Conservation (phyloP, 345 rosid genomes). For the Pugionium cornutum region DNA sequence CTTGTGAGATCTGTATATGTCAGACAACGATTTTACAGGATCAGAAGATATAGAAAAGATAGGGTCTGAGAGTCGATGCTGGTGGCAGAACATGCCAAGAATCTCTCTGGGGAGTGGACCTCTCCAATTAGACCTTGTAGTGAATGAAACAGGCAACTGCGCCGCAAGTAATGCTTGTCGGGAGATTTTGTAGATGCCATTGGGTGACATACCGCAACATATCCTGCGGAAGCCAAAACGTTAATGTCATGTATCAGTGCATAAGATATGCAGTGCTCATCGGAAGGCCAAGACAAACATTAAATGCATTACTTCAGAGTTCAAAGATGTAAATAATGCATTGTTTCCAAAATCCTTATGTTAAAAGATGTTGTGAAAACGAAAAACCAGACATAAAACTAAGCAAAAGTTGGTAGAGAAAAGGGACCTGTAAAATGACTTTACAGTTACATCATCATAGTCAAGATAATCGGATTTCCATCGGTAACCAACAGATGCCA, state of each 20-base stretch:
- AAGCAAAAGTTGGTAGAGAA: slow-evolving; percentile 12
- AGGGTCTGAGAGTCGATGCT: slow-evolving; percentile 80
- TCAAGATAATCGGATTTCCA: slow-evolving; percentile 73
- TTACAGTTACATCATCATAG: slow-evolving; percentile 60
- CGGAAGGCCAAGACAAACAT: slow-evolving; percentile 6
- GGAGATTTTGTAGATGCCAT: slow-evolving; percentile 79
- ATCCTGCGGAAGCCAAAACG: slow-evolving; percentile 49
- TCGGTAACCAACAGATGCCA: slow-evolving; percentile 84
- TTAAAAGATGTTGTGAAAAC: too few species aligned
- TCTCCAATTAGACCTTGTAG: slow-evolving; percentile 80
- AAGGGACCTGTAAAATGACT: slow-evolving; percentile 77
- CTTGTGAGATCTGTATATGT: slow-evolving; percentile 53
- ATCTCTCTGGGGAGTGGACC: slow-evolving; percentile 84
- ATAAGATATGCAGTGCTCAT: too few species aligned
- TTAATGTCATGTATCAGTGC: slow-evolving; percentile 8
- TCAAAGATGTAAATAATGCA: too few species aligned
- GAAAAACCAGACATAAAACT: slow-evolving; percentile 1
- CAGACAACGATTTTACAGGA: slow-evolving; percentile 49
- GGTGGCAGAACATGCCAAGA: slow-evolving; percentile 74
- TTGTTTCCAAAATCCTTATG: too few species aligned
- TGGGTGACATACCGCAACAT: slow-evolving; percentile 67
- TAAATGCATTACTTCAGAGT: slow-evolving; percentile 11
- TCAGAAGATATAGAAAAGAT: slow-evolving; percentile 43
- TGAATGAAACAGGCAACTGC: slow-evolving; percentile 65
- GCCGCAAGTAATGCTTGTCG: slow-evolving; percentile 70